phyloP scores from a whole-genome alignment of 495 filamentous ascomycete species.

The Amniculicola lignicola region DNA sequence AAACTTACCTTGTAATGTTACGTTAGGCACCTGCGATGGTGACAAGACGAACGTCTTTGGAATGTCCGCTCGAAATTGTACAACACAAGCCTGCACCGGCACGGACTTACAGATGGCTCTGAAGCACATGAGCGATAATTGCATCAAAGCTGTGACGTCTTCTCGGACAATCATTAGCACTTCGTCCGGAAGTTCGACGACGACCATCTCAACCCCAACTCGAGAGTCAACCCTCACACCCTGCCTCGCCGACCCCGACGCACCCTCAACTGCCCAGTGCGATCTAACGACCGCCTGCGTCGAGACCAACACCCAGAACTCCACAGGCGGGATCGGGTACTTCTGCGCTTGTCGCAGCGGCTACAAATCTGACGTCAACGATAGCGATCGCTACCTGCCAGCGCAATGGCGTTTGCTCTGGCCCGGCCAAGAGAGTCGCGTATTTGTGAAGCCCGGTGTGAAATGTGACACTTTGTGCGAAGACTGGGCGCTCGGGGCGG shows the following conservation, averaged over 20 bases:
- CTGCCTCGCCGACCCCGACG: background rate
- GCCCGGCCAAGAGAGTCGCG: constrained; percentile 33
- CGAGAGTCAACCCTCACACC: background rate
- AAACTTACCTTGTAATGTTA: no score
- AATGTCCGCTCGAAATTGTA: background rate
- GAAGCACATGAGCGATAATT: background rate
- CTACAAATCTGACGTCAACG: constrained; percentile 9
- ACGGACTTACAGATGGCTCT: background rate
- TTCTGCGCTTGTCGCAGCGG: constrained; percentile 9
- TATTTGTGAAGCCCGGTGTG: constrained; percentile 39
- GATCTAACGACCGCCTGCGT: background rate
- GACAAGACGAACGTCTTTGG: background rate
- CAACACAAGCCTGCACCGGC: background rate
- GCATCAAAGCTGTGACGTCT: background rate
- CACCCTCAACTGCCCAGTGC: background rate
- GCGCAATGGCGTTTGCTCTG: constrained; percentile 32
- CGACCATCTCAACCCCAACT: background rate
- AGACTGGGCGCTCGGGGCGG: background rate
- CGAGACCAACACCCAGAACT: background rate
- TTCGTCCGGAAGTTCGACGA: background rate
- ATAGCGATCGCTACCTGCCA: background rate
- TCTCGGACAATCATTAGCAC: background rate
- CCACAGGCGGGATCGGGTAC: constrained; percentile 3
- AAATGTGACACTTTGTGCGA: constrained; percentile 21
- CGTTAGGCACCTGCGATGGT: background rate